Conservation (phyloP, 805 yeast genomes). For the Metschnikowia sp. region DNA sequence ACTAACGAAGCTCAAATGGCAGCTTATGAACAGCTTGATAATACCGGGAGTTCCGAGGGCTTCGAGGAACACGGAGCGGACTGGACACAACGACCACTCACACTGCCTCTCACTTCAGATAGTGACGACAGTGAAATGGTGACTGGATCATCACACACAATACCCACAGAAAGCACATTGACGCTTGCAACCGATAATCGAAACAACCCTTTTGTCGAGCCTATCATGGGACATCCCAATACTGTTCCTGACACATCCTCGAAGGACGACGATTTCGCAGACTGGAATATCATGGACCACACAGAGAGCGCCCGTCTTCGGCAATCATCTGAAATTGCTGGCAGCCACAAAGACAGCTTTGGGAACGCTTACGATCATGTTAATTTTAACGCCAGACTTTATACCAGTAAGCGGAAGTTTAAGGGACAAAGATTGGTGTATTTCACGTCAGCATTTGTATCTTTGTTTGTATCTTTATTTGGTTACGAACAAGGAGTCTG, state of each 20-base stretch:
- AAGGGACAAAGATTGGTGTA: slow-evolving; percentile 41
- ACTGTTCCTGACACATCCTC: neutral
- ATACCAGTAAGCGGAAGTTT: slow-evolving; percentile 30
- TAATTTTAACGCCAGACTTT: slow-evolving; percentile 33
- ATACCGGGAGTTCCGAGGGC: neutral
- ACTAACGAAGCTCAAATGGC: neutral
- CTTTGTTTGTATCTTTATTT: slow-evolving; percentile 36
- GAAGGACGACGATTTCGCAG: slow-evolving; percentile 13
- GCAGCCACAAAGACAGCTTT: slow-evolving; percentile 23
- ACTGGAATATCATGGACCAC: slow-evolving; percentile 15
- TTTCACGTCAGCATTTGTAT: slow-evolving; percentile 44
- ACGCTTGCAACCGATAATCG: neutral
- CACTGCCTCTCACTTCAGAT: slow-evolving; percentile 2
- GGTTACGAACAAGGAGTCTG: slow-evolving; percentile 69
- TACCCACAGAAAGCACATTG: neutral
- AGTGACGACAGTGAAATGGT: neutral
- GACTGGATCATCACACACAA: neutral
- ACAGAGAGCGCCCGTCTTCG: slow-evolving; percentile 11
- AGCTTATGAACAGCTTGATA: slow-evolving; percentile 1
- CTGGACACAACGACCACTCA: neutral
- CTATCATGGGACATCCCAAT: neutral
- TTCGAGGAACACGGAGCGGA: neutral
- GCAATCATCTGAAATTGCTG: neutral
- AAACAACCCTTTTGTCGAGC: neutral
- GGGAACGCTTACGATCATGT: slow-evolving; percentile 36